A percentile compares a stretch with the other conserved stretches of the same genome.
These are phyloP conservation scores for Hypoxylon sp. DNA, from an alignment of 2,329 filamentous ascomycete genomes.

Conservation along the genomic window DNA sequence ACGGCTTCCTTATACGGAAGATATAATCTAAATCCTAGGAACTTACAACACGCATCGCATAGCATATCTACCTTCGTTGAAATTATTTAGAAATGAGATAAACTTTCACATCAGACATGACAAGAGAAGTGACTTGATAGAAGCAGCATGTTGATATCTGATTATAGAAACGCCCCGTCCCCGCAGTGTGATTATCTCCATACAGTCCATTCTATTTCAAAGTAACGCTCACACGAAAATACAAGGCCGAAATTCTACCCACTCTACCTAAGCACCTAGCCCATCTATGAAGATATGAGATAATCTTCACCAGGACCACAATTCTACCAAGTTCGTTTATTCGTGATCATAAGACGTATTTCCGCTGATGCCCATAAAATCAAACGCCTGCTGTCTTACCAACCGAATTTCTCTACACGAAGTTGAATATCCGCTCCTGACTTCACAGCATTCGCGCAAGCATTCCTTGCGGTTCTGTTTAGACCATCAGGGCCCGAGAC, in stretches of 20 bases:
- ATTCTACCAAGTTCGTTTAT: neutral
- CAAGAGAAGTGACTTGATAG: neutral
- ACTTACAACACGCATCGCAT: too few relatives aligned
- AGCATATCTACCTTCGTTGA: too few relatives aligned
- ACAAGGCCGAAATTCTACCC: neutral
- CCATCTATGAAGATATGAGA: neutral
- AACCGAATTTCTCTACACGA: conserved; percentile 77
- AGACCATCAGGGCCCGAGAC: conserved; percentile 75
- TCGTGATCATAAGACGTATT: conserved; percentile 18
- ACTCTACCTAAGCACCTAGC: neutral
- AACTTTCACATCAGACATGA: neutral
- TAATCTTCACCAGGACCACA: conserved; percentile 2
- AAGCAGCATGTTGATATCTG: neutral
- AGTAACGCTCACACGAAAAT: neutral
- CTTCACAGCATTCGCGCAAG: conserved; percentile 65
- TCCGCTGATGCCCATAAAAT: neutral
- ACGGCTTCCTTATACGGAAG: conserved; percentile 15
- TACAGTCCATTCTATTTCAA: neutral
- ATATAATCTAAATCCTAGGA: neutral
- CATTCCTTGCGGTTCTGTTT: conserved; percentile 72
- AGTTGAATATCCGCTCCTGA: conserved; percentile 66
- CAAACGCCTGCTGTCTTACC: conserved; percentile 59
- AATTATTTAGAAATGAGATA: neutral
- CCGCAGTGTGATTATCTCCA: neutral
- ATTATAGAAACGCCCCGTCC: neutral